Evolutionary conservation across 768 basidiomycete species (phyloP).

Genomic region (Phaeolepiota aurea): DNA sequence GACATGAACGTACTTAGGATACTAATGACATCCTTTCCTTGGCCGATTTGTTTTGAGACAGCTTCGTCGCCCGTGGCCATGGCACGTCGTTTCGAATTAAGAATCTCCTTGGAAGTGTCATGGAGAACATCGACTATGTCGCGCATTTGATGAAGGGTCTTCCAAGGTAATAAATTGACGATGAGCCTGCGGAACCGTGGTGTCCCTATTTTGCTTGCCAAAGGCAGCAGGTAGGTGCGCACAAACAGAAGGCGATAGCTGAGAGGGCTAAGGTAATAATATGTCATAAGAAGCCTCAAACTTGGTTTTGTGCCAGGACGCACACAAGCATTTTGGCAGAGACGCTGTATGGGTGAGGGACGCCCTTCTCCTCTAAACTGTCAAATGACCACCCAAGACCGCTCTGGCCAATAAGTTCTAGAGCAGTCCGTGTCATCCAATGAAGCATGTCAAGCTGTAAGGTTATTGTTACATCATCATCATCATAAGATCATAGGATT

Average conservation of each 20-base stretch:
- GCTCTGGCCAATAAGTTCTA: conserved; percentile 32
- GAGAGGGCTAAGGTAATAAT: conserved; percentile 2
- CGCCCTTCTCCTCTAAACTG: conserved; percentile 14
- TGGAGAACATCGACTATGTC: conserved; percentile 26
- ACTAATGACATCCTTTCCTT: conserved; percentile 39
- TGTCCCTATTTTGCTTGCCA: conserved; percentile 15
- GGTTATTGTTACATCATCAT: too few relatives aligned
- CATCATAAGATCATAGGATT: background rate
- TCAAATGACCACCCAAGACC: conserved; percentile 27
- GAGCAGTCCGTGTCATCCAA: conserved; percentile 22
- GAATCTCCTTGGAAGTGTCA: conserved; percentile 25
- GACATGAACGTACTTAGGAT: conserved; percentile 26
- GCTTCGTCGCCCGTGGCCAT: conserved; percentile 24
- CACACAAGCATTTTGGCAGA: conserved; percentile 23
- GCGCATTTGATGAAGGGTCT: conserved; percentile 16
- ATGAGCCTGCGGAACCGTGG: conserved; percentile 22
- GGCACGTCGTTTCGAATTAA: conserved; percentile 24
- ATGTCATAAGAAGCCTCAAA: too few relatives aligned
- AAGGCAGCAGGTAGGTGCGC: conserved; percentile 8
- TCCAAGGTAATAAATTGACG: conserved; percentile 23
- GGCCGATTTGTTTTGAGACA: conserved; percentile 21
- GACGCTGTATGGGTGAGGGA: conserved; percentile 15
- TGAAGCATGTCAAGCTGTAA: conserved; percentile 14
- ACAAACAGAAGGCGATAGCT: conserved; percentile 3
- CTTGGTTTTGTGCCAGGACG: too few relatives aligned